Base-by-base conservation (phyloP, 2,329 filamentous ascomycete genomes). In the Pseudophaeomoniella oleicola region DNA sequence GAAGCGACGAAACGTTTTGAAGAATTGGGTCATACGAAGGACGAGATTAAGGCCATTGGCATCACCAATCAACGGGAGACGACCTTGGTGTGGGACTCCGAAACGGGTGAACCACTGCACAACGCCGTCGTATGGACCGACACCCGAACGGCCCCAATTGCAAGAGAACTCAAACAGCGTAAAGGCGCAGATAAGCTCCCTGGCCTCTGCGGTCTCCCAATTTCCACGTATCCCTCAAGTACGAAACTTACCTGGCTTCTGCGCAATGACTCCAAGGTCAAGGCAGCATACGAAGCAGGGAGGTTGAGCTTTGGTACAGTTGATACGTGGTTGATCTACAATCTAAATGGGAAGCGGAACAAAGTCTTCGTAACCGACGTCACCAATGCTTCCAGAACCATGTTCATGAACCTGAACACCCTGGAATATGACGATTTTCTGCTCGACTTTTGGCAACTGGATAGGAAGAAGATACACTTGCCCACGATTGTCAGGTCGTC, bases 31-130 rank as follows among this genome's bases (percentile, higher is more conserved):
- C 71, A 84, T 58, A 66, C 69, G 16, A 65, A 70, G 41, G 67
- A 69, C 37, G 71, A 80, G 47, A 83, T 94, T 51, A 79, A 64
- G 54, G 72, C 81, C 9, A 69, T 94, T 45, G 86, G 86, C 39
- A 81, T 94, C 54, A 92, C 85, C 40, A 92, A 87, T 60, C 85
- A 94, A 64, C 77, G 86, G 53, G 86, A 94, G 58, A 93, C 86
- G 1, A 83, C 80, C 2, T 67, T 93, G 2, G 77, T 86, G 16
- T 93, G 85, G 85, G 83, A 94, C 56, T 72, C 68, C 49, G 69
- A 71, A 46, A 90, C 82, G 1, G 86, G 86, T 44, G 71, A 90
- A 55, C 75, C 84, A 3, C 64, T 94, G 12, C 71, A 83, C 62
- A 86, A 88, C 51, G 85, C 85, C 39, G 80, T 94, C 42, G 86